Evolutionary conservation across 805 yeast genomes (phyloP), one percentile per base, ranked within the genome.

Genomic region (Lachancea quebecensis): DNA sequence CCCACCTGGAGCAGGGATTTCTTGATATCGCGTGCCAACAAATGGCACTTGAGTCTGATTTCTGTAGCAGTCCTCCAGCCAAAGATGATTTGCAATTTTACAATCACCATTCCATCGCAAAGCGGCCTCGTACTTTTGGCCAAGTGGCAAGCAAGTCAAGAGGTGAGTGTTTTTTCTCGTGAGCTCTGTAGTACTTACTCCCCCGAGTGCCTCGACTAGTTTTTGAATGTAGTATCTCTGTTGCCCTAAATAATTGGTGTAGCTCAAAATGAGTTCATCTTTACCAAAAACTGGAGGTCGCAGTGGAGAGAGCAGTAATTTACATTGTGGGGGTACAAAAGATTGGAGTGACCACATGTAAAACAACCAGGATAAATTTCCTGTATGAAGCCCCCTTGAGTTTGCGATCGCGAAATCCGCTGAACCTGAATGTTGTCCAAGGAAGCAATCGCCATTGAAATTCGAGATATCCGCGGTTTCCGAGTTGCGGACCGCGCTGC

Each of bases 171-270:
- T 86, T 9, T 73, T 72, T 39, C 71, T 72, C 16, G 81, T 79
- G 40, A 85, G 65, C 35, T 75, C 70, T 0, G 85, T 77, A 1
- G 95, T 82, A 60, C 84, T 87, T 0, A 65, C 65, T 0, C 91
- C 97, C 2, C 98, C 97, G 55, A 87, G 59, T 0, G 82, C 70
- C 16, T 70, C 69, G 2, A 84, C 77, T 10, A 91, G 67, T 39
- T 71, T 71, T 44, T 81, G 79, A 31, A 93, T 65, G 55, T 87
- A 91, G 33, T 70, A 67, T 36, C 99, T 68, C 1, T 95, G 85
- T 57, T 85, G 93, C 0, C 97, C 97, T 17, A 84, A 76, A 58
- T 85, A 89, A 55, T 88, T 87, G 0, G 96, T 82, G 2, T 86
- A 75, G 9, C 88, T 73, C 10, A 88, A 75, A 3, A 71, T 66